Evolutionary conservation across 371 early-diverging fungal genomes (phyloP), one percentile per base, ranked within the genome.

Genomic region (Rhizopus microsporus): DNA sequence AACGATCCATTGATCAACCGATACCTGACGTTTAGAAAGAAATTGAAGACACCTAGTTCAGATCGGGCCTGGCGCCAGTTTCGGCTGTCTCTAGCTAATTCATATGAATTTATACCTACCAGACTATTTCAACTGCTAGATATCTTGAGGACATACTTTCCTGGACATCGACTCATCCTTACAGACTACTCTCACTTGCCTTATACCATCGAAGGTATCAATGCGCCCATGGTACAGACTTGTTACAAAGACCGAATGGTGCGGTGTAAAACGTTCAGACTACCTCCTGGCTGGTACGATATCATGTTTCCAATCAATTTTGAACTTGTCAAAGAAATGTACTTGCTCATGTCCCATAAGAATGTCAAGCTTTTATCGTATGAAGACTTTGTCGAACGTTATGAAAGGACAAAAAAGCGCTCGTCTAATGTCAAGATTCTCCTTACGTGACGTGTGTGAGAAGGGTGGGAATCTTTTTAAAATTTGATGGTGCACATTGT

Each of bases 231-330:
- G 9, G 94, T 95, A 7, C 94, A 96, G 76, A 94, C 77, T 72
- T 1, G 93, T 92, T 62, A 82, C 91, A 64, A 93, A 23, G 46
- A 46, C 12, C 17, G 46, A 46, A 46, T 46, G 46, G 46, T 46
- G 30, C 16, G 46, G 30, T 46, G 46, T 15, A 46, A 46, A 23
- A 46, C 46, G 7, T 46, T 46, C 12, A 46, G 46, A 23, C 6
- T 96, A 16, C 88, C 90, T 68, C 95, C 93, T 0, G 96, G 96
- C 7, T 92, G 86, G 84, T 96, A 94, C 71, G 96, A 96, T 67
- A 92, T 95, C 33, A 92, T 94, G 65, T 96, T 95, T 71, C 95
- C 96, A 2, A 94, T 93, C 16, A 84, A 96, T 65, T 95, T 95
- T 76, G 90, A 88, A 62, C 67, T 90, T 31, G 58, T 93, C 65